These are phyloP conservation scores for Claviceps fusiformis DNA, from an alignment of 2,329 filamentous ascomycete genomes.

Conservation along the genomic window DNA sequence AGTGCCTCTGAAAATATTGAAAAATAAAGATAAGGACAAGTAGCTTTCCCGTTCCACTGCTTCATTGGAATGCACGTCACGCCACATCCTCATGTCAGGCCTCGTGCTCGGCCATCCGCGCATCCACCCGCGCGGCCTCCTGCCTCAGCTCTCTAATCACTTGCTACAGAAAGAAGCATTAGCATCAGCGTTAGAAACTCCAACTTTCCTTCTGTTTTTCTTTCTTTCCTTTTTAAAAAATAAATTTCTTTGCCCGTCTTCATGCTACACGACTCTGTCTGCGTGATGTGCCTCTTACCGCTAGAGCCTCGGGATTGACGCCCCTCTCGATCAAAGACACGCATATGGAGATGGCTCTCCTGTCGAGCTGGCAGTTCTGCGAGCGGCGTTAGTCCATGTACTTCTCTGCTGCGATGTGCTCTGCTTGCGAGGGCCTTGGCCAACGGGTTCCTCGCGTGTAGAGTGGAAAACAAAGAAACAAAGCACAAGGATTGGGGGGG, in stretches of 20 bases:
- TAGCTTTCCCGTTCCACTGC: neutral
- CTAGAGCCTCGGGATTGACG: slow-evolving; percentile 87
- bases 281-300: slow-evolving; percentile 35
- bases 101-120: slow-evolving; percentile 11
- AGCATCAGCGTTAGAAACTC: neutral
- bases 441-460: no score
- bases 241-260: no score
- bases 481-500: neutral
- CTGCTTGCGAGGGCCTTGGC: neutral
- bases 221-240: no score
- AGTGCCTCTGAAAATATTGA: no score
- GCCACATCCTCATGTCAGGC: neutral
- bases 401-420: no score
- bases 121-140: slow-evolving; percentile 37
- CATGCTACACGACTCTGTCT: no score
- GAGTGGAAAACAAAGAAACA: neutral
- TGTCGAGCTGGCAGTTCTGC: slow-evolving; percentile 87
- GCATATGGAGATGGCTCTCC: slow-evolving; percentile 82
- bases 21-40: neutral
- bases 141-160: slow-evolving; percentile 47
- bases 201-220: slow-evolving; percentile 9
- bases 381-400: neutral
- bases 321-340: slow-evolving; percentile 96
- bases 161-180: slow-evolving; percentile 25
- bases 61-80: neutral